Conservation (phyloP, 2,329 filamentous ascomycete genomes). For the Sporothrix protearum region DNA sequence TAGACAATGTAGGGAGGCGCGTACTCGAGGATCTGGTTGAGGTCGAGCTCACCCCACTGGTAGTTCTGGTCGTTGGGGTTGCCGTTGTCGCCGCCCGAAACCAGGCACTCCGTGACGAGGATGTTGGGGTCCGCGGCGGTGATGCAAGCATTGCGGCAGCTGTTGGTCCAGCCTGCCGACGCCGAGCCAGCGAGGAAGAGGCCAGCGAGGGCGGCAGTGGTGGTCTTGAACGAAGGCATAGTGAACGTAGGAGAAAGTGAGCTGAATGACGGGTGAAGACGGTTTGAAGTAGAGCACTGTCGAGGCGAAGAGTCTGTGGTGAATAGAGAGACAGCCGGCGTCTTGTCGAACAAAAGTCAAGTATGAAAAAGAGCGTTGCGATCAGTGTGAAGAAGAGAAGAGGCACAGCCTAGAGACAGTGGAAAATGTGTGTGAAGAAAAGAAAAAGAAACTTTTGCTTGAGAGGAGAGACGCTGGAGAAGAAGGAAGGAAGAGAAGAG, state of each 20-base stretch:
- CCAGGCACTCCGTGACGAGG: not conserved
- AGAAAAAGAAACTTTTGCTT: too few species aligned
- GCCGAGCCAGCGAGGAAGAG: not conserved
- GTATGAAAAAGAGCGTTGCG: too few species aligned
- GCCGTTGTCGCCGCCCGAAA: not conserved
- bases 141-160: not conserved
- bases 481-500: too few species aligned
- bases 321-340: too few species aligned
- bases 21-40: not conserved
- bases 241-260: not conserved
- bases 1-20: not conserved
- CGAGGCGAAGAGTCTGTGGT: too few species aligned
- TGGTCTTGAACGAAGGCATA: not conserved
- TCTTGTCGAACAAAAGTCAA: too few species aligned
- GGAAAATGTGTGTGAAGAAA: too few species aligned
- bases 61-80: not conserved
- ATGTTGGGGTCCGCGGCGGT: not conserved
- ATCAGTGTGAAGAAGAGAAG: too few species aligned
- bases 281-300: too few species aligned
- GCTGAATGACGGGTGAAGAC: too few species aligned
- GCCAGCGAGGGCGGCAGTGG: not conserved
- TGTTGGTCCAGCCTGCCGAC: not conserved
- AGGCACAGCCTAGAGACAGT: too few species aligned
- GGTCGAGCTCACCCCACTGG: not conserved
- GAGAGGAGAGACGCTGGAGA: too few species aligned